phyloP scores from a whole-genome alignment of 306 rosid genomes.

The Echinosophora koreensis region DNA sequence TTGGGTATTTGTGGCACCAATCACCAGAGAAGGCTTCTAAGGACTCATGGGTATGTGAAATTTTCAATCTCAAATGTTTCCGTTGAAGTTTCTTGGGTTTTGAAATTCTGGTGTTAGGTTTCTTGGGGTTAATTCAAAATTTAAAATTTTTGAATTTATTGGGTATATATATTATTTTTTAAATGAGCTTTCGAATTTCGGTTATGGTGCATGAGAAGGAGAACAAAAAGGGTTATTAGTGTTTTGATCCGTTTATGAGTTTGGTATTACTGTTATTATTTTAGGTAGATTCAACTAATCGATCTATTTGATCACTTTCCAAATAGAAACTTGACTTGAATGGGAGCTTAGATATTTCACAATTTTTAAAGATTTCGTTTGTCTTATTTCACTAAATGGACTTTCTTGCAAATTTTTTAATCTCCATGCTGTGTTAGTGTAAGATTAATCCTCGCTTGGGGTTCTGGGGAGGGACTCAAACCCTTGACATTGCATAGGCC shows the following conservation, averaged over 20 bases:
- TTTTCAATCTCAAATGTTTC: not conserved
- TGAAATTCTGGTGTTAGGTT: slow-evolving; percentile 26
- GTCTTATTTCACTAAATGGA: not conserved
- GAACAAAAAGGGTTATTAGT: not conserved
- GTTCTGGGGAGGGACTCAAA: not conserved
- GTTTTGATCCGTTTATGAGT: slow-evolving; percentile 15
- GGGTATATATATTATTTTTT: not conserved
- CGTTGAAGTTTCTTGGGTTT: not conserved
- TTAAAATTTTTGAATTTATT: slow-evolving; percentile 27
- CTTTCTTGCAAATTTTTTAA: not conserved
- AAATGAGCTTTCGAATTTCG: not conserved
- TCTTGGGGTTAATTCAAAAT: slow-evolving; percentile 18
- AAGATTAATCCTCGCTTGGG: not conserved
- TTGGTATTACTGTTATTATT: not conserved
- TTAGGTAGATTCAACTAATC: slow-evolving; percentile 22
- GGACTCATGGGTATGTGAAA: slow-evolving; percentile 86
- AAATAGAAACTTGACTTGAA: slow-evolving; percentile 10
- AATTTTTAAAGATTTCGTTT: not conserved
- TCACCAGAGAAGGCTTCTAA: slow-evolving; percentile 86
- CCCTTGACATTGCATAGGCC: not conserved
- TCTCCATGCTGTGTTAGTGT: too few species aligned
- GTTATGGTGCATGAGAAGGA: slow-evolving; percentile 29
- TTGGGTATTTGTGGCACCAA: slow-evolving; percentile 80
- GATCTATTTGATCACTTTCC: slow-evolving; percentile 33
- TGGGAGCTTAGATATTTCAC: slow-evolving; percentile 10